Base-by-base conservation (phyloP, 345 rosid species). In the Dipteronia dyeriana region DNA sequence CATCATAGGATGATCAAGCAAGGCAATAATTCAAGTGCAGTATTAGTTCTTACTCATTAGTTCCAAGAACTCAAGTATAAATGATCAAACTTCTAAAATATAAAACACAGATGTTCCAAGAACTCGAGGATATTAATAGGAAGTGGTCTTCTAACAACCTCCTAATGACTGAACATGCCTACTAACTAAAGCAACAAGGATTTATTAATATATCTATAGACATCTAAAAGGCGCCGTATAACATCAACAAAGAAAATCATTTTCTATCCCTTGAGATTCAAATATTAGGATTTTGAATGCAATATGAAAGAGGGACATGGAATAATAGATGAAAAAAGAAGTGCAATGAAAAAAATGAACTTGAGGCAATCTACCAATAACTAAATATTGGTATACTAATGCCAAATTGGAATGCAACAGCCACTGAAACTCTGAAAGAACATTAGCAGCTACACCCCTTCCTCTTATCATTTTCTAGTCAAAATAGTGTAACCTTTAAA, bases 121-220 rank as follows among this genome's bases (percentile, higher is more conserved):
- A 59, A 56, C 9, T 56, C 1, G 1, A 20, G 34, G 61, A 72
- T 39, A 54, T 13, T 29, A 59, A 71, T n/a, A 56, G 59, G 45
- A 20, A 16, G 17, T 56, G 49, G 20, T 16, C 19, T 13, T 16
- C 57, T 2, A 41, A 53, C 14, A 2, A 34, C 12, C 45, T 56
- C 75, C 47, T 9, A 71, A 71, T 54, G 63, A 38, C 22, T 20
- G 3, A 6, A 3, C 75, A 22, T 72, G 43, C 66, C 53, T 20
- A 59, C 34, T 72, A 72, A 59, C 20, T 6, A 1, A 47, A 26
- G 41, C 73, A 70, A 70, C 41, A 70, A 70, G 47, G 39, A n/a
- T 31, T 3, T 3, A 22, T 2, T 25, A 13, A 47, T 7, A 69
- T 29, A 69, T 22, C 39, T 22, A 68, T 2, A 47, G 59, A n/a